Evolutionary conservation across 768 basidiomycete genomes (phyloP).

Genomic region (Tubosaeta sp.): DNA sequence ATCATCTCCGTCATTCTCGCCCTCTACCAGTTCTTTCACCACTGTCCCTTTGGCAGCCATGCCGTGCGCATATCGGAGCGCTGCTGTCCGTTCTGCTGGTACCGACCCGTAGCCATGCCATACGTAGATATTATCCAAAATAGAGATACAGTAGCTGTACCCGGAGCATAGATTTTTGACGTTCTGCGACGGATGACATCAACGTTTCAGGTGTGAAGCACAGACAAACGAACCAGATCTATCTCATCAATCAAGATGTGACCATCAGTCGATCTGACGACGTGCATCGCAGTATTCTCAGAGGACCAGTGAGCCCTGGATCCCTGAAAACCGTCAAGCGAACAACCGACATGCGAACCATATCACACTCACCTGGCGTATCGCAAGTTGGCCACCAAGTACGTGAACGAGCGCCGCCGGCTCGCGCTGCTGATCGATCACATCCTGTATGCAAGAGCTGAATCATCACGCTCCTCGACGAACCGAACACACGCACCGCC

Average conservation of each 20-base stretch:
- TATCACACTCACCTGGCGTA: conserved; percentile 56
- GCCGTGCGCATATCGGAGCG: conserved; percentile 53
- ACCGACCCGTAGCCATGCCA: conserved; percentile 79
- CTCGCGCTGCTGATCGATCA: conserved; percentile 59
- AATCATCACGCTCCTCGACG: neutral
- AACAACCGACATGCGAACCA: neutral
- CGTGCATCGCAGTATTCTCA: conserved; percentile 82
- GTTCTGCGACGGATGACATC: conserved; percentile 34
- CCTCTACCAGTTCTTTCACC: conserved; percentile 58
- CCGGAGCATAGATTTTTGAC: conserved; percentile 74
- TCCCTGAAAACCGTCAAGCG: conserved; percentile 42
- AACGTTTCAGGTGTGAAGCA: neutral
- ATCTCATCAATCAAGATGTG: conserved; percentile 65
- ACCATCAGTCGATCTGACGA: conserved; percentile 50
- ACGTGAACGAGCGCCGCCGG: conserved; percentile 56
- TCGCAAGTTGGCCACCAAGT: conserved; percentile 68
- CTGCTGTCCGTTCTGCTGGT: conserved; percentile 54
- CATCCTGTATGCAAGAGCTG: conserved; percentile 18
- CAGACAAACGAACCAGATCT: conserved; percentile 49
- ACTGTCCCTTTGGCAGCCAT: conserved; percentile 37
- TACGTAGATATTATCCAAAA: conserved; percentile 68
- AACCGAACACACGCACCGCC: conserved; percentile 40
- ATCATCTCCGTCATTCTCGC: conserved; percentile 56
- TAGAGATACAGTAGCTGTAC: conserved; percentile 75
- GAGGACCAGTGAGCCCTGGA: conserved; percentile 67